These are phyloP conservation scores for Pulveroboletus sp. DNA, from an alignment of 768 basidiomycete species.

Conservation along the genomic window DNA sequence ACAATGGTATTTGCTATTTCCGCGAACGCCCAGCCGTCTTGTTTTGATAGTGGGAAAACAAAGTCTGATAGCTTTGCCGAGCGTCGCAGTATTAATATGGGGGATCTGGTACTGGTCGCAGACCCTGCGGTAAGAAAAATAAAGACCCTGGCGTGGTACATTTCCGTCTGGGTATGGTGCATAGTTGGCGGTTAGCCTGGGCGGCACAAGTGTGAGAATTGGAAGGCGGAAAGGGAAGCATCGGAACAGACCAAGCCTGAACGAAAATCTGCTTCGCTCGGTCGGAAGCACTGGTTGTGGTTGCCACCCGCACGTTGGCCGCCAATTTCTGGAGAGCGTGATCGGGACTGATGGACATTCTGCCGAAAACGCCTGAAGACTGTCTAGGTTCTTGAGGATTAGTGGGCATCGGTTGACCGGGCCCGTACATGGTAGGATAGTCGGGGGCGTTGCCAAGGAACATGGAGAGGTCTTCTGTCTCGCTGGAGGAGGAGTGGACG, in stretches of 20 bases:
- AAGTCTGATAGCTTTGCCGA: constrained; percentile 90
- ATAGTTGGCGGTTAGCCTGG: constrained; percentile 86
- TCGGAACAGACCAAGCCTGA: constrained; percentile 72
- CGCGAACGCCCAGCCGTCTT: constrained; percentile 84
- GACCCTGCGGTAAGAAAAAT: constrained; percentile 87
- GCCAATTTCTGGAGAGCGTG: constrained; percentile 83
- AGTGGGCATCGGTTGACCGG: constrained; percentile 37
- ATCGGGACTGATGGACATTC: constrained; percentile 74
- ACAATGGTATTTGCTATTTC: constrained; percentile 98
- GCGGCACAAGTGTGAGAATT: constrained; percentile 15
- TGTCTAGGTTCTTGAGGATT: constrained; percentile 49
- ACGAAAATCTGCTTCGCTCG: constrained; percentile 91
- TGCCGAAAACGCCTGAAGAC: constrained; percentile 67
- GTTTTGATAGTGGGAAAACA: constrained; percentile 97
- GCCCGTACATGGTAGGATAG: constrained; percentile 64
- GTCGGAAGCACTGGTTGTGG: constrained; percentile 88
- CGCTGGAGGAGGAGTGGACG: constrained; percentile 83
- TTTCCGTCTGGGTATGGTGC: constrained; percentile 90
- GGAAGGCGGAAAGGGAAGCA: constrained; percentile 16
- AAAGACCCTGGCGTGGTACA: constrained; percentile 89
- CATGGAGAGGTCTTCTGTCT: constrained; percentile 85
- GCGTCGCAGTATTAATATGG: constrained; percentile 92
- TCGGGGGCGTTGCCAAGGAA: constrained; percentile 59
- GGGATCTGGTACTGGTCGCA: constrained; percentile 92
- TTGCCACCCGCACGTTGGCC: constrained; percentile 81